Evolutionary conservation across 331 rosid species (phyloP), one percentile per base, ranked within the genome.

Genomic region (Rhamnella rubrinervis): DNA sequence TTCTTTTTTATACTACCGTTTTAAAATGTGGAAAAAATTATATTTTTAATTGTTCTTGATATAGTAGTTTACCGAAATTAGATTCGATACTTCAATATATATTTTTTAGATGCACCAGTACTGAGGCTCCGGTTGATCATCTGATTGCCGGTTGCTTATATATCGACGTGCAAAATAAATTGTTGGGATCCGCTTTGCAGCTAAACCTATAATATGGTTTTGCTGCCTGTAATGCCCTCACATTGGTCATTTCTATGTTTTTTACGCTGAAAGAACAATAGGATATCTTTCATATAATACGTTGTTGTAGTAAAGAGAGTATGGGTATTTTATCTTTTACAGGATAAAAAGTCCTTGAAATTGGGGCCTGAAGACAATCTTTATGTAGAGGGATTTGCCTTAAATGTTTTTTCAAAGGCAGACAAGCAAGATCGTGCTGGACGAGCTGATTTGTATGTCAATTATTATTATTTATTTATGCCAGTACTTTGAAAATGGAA

Each of bases 361-460:
- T 61, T 95, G 80, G 96, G 90, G 68, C 93, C 96, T 56, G 99
- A 95, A 74, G 99, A 95, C 76, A 83, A 75, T 83, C 77, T 95
- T 64, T 69, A 91, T 87, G 73, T 95, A 21, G 99, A 95, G 87
- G 99, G 97, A 58, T 95, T 95, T 83, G 96, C 97, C 73, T 83
- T 83, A 73, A 87, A 84, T 79, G 97, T 91, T 71, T 95, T 95
- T 76, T 92, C 71, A 5, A 95, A 87, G 80, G 99, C 99, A 66
- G 99, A 95, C 83, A 95, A 95, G 86, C 96, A 95, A 76, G 99
- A 95, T 76, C 99, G 85, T 75, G 90, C 96, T 57, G 96, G 96
- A 46, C 86, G 96, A 80, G 91, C 97, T 20, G 99, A 95, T 81
- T 77, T 95, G 99, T 95, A 80, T 23, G 96, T 71, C 67, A 41